A percentile compares a stretch with the other conserved stretches of the same genome.
phyloP scores from a whole-genome alignment of 225 moss, liverwort and hornwort genomes.

The Bryoerythrophyllum caledonicum region DNA sequence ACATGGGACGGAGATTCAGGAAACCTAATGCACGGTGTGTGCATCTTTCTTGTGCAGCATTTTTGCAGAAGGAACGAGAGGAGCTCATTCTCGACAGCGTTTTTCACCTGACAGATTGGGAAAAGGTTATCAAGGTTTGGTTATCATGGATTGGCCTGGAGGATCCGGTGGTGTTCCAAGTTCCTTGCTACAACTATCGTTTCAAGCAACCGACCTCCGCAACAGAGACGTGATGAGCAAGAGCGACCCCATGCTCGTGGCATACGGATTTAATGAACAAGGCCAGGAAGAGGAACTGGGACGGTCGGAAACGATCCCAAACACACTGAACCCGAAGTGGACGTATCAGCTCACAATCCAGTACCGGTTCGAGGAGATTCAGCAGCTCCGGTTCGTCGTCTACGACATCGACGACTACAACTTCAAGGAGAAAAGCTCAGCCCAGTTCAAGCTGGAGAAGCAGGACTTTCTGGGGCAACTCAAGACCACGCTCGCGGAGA shows the following conservation, averaged over 20 bases:
- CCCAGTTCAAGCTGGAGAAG: slow-evolving; percentile 40
- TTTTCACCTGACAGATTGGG: neutral
- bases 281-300: slow-evolving; percentile 42
- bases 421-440: slow-evolving; percentile 28
- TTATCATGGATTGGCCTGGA: slow-evolving; percentile 36
- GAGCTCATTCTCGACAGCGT: neutral
- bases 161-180: slow-evolving; percentile 26
- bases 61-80: slow-evolving; percentile 20
- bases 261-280: neutral
- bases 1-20: neutral
- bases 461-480: slow-evolving; percentile 53
- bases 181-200: slow-evolving; percentile 33
- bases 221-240: slow-evolving; percentile 39
- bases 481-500: slow-evolving; percentile 32
- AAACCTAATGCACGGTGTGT: neutral
- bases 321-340: slow-evolving; percentile 45
- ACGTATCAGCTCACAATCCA: slow-evolving; percentile 26
- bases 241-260: slow-evolving; percentile 52
- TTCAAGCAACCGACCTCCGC: slow-evolving; percentile 37
- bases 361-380: slow-evolving; percentile 47
- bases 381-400: slow-evolving; percentile 34
- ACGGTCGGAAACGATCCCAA: slow-evolving; percentile 44
- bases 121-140: too few species aligned
- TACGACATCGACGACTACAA: slow-evolving; percentile 59
- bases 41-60: neutral